phyloP scores from a whole-genome alignment of 306 rosid genomes.

The Prunus mira region DNA sequence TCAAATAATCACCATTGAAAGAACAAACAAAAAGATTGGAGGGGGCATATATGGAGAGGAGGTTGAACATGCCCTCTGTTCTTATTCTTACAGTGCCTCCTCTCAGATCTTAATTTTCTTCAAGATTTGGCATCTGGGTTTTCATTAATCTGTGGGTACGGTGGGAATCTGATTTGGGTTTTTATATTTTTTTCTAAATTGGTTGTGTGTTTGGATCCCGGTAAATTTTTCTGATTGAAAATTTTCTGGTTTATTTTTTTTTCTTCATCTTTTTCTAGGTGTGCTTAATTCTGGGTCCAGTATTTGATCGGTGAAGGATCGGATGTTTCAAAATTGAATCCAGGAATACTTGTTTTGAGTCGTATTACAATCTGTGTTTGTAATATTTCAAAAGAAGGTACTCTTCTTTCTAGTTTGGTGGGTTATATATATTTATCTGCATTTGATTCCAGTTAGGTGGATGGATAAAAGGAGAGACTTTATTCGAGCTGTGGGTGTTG shows the following conservation, averaged over 20 bases:
- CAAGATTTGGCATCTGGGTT: conserved; percentile 61
- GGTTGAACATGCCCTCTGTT: conserved; percentile 87
- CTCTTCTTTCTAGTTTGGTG: conserved; percentile 28
- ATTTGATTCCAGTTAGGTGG: conserved; percentile 31
- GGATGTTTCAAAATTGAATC: conserved; percentile 35
- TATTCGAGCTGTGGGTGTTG: conserved; percentile 27
- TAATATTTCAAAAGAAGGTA: conserved; percentile 30
- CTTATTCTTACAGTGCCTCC: conserved; percentile 59
- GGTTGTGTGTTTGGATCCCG: conserved; percentile 34
- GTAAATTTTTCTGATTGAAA: conserved; percentile 16
- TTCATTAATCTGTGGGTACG: conserved; percentile 57
- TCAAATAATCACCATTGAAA: conserved; percentile 55
- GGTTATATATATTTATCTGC: conserved; percentile 27
- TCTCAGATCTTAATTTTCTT: conserved; percentile 80
- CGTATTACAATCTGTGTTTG: conserved; percentile 18
- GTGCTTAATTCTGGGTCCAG: conserved; percentile 39
- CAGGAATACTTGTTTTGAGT: conserved; percentile 13
- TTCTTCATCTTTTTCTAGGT: conserved; percentile 4
- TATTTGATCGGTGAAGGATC: conserved; percentile 30
- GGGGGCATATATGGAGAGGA: conserved; percentile 55
- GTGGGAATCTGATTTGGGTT: conserved; percentile 21
- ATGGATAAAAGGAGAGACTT: conserved; percentile 21
- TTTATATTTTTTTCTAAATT: not conserved
- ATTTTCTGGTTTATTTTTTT: conserved; percentile 11
- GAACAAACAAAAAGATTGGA: conserved; percentile 40